Conservation (phyloP, 2,329 filamentous ascomycete genomes). For the Aureobasidium sp. region DNA sequence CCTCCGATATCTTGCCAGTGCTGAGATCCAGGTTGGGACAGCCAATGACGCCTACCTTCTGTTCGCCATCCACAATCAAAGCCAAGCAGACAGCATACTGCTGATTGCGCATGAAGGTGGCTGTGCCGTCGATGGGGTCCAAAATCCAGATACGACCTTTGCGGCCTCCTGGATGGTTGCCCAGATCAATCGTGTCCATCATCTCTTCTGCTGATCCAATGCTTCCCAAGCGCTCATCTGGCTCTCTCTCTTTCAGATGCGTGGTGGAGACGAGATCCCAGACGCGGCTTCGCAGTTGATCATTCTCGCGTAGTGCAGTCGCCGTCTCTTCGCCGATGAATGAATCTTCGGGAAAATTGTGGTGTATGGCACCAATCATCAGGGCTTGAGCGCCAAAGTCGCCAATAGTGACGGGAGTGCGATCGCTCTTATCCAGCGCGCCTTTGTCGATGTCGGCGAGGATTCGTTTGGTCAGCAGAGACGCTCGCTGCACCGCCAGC, state of each 20-base stretch:
- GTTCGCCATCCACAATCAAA: conserved; percentile 47
- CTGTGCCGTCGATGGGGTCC: conserved; percentile 57
- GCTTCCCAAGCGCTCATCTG: conserved; percentile 28
- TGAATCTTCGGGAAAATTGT: conserved; percentile 45
- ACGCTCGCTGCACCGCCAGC: conserved; percentile 77
- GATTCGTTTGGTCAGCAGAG: conserved; percentile 48
- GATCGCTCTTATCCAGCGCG: conserved; percentile 48
- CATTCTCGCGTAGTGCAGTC: conserved; percentile 42
- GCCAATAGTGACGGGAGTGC: conserved; percentile 53
- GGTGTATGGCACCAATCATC: conserved; percentile 48
- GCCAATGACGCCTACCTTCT: conserved; percentile 51
- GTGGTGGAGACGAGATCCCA: conserved; percentile 44
- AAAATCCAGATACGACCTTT: conserved; percentile 49
- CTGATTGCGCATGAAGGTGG: conserved; percentile 50
- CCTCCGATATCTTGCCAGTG: conserved; percentile 35
- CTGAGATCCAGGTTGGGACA: conserved; percentile 51
- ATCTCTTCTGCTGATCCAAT: conserved; percentile 45
- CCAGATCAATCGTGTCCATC: conserved; percentile 53
- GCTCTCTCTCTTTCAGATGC: conserved; percentile 26
- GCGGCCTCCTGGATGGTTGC: conserved; percentile 35
- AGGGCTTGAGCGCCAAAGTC: conserved; percentile 57
- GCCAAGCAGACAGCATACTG: conserved; percentile 56
- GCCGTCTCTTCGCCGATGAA: conserved; percentile 56
- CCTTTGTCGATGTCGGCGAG: conserved; percentile 41
- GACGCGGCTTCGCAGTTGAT: conserved; percentile 42